Conservation (phyloP, 768 basidiomycete species). For the Lepiota brunneoincarnata region DNA sequence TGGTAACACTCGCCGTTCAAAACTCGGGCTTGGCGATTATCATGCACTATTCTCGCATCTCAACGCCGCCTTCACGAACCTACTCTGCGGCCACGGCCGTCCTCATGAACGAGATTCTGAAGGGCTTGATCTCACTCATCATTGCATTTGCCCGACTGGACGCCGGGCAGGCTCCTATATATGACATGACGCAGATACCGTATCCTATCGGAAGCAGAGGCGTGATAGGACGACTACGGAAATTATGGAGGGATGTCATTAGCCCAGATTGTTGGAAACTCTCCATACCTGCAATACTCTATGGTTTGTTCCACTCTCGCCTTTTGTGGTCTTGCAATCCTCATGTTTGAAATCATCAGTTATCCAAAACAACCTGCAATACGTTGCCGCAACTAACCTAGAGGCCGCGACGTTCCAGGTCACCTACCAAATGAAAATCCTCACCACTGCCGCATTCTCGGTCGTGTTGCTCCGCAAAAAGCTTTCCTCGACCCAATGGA, state of each 20-base stretch:
- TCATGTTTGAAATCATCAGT: conserved; percentile 30
- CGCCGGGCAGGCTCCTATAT: conserved; percentile 18
- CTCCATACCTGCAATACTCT: conserved; percentile 94
- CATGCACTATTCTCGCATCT: conserved; percentile 95
- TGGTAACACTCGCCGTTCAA: conserved; percentile 86
- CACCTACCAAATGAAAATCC: conserved; percentile 96
- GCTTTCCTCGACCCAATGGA: conserved; percentile 75
- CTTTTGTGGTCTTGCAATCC: neutral
- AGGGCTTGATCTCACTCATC: conserved; percentile 81
- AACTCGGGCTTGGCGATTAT: conserved; percentile 89
- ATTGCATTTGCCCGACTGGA: conserved; percentile 78
- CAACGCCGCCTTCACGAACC: conserved; percentile 65
- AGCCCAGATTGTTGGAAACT: conserved; percentile 96
- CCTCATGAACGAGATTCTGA: conserved; percentile 90
- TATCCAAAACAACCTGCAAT: conserved; percentile 94
- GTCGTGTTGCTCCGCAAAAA: conserved; percentile 78
- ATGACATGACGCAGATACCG: conserved; percentile 29
- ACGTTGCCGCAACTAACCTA: conserved; percentile 90
- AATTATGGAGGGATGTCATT: conserved; percentile 69
- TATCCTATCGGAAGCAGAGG: conserved; percentile 18
- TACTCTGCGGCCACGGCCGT: conserved; percentile 97
- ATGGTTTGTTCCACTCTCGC: conserved; percentile 39
- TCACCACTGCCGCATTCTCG: conserved; percentile 89
- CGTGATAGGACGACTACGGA: conserved; percentile 30
- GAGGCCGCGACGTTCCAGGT: conserved; percentile 97